Evolutionary conservation across 495 filamentous ascomycete species (phyloP), one percentile per base, ranked within the genome.

Genomic region (Recurvomyces mirabilis): DNA sequence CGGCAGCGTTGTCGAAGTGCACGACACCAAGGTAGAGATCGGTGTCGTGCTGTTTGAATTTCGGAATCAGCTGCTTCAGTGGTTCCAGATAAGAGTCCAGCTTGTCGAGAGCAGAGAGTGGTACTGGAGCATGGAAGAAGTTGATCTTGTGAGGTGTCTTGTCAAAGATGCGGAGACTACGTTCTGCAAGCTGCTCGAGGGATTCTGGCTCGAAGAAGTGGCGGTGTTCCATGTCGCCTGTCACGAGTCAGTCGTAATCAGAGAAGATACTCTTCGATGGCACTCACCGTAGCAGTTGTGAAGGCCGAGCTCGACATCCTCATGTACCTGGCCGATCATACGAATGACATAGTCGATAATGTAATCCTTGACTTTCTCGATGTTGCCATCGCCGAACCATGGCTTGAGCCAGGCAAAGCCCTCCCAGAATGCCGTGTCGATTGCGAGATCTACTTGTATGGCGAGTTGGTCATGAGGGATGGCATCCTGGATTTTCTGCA

Each of bases 91-190:
- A 68, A 0, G 30, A 43, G 3, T 32, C 43, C 12, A 50, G 47
- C 17, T 46, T 18, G 43, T 66, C 60, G 46, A 55, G 46, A 3
- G 59, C 53, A 30, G 54, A 52, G 36, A 62, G 66, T 0, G 65
- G 64, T 4, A 71, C 68, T 15, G 67, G 65, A 47, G 69, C 49
- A 44, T 70, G 69, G 43, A 70, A 49, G 59, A 63, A 70, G 28
- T 63, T 33, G 11, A 67, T 59, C 5, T 32, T 18, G 29, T 54
- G 49, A 10, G 39, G 23, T 9, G 40, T 20, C 3, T 38, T 21
- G 12, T 43, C 33, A n/a, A 44, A 44, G 22, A 50, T 37, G n/a
- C 9, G 29, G 13, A 50, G 34, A 15, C 40, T 41, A n/a, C 47
- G 47, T 28, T 50, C 47, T 13, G 35, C 41, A 21, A 46, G 40